Percentiles rank a stretch among this genome's conserved stretches.
Evolutionary conservation across 306 rosid genomes (phyloP).

Genomic region (Prunus armeniaca): DNA sequence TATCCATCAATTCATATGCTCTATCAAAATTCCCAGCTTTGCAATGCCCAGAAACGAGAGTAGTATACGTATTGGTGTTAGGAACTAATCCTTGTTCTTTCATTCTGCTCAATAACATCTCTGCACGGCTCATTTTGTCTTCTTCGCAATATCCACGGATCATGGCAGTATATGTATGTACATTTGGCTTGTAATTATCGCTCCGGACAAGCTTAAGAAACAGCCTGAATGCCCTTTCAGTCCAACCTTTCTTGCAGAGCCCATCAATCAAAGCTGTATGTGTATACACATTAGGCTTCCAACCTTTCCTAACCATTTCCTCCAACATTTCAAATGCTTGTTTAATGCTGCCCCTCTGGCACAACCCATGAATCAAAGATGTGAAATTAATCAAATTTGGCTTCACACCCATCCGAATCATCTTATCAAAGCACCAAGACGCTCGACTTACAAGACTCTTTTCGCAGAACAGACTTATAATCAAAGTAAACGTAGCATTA

Average conservation of each 20-base stretch:
- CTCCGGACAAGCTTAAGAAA: slow-evolving; percentile 94
- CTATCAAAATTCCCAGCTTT: slow-evolving; percentile 65
- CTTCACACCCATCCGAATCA: slow-evolving; percentile 56
- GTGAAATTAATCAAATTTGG: slow-evolving; percentile 82
- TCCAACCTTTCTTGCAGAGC: slow-evolving; percentile 97
- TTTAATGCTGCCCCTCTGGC: slow-evolving; percentile 83
- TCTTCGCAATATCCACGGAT: slow-evolving; percentile 77
- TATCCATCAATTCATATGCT: slow-evolving; percentile 61
- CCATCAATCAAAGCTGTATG: slow-evolving; percentile 77
- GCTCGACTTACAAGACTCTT: slow-evolving; percentile 59
- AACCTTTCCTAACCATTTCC: slow-evolving; percentile 89
- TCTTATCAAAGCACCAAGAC: slow-evolving; percentile 57
- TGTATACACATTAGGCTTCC: slow-evolving; percentile 89
- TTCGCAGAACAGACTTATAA: slow-evolving; percentile 49
- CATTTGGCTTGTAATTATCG: slow-evolving; percentile 71
- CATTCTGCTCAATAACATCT: slow-evolving; percentile 80
- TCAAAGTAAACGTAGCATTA: slow-evolving; percentile 58
- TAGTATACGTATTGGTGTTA: slow-evolving; percentile 68
- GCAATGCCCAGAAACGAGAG: slow-evolving; percentile 75
- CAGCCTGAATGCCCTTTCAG: slow-evolving; percentile 85
- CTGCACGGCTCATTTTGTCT: slow-evolving; percentile 72
- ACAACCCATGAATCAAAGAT: slow-evolving; percentile 71
- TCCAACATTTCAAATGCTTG: slow-evolving; percentile 97
- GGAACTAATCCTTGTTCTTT: slow-evolving; percentile 81
- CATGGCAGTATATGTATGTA: slow-evolving; percentile 85